Evolutionary conservation across 495 filamentous ascomycete species (phyloP).

Genomic region (Talaromyces borbonicus): DNA sequence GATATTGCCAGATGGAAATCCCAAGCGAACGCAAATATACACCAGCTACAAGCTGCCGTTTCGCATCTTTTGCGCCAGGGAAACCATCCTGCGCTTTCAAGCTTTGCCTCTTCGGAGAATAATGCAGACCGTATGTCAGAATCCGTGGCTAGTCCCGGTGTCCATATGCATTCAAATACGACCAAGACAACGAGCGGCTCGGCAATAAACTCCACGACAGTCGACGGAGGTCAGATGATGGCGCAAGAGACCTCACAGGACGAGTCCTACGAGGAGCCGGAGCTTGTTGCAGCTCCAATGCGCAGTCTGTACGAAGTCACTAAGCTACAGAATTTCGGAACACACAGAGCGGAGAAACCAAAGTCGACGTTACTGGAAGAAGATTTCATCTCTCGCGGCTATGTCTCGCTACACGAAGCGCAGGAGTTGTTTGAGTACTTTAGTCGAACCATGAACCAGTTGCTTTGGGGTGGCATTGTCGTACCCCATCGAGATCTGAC

Average conservation of each 20-base stretch:
- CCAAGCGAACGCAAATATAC: conserved; percentile 29
- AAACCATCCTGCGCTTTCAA: conserved; percentile 31
- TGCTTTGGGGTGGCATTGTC: conserved; percentile 48
- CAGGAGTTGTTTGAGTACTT: conserved; percentile 43
- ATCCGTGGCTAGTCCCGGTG: conserved; percentile 16
- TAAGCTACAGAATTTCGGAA: conserved; percentile 43
- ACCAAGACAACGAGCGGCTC: conserved; percentile 25
- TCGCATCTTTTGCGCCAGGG: conserved; percentile 32
- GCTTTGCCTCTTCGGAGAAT: conserved; percentile 22
- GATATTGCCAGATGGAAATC: conserved; percentile 31
- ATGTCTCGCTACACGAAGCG: conserved; percentile 39
- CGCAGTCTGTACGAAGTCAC: conserved; percentile 52
- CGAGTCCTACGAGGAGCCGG: conserved; percentile 35
- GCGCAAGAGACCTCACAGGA: conserved; percentile 46
- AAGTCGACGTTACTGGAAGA: conserved; percentile 38
- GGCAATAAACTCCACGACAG: neutral
- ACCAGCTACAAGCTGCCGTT: conserved; percentile 35
- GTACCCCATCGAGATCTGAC: conserved; percentile 40
- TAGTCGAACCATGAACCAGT: conserved; percentile 43
- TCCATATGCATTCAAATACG: conserved; percentile 19
- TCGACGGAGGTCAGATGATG: conserved; percentile 14
- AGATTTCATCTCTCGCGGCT: conserved; percentile 42
- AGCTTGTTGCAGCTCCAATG: conserved; percentile 47
- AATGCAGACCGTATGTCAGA: conserved; percentile 24
- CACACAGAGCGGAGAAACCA: conserved; percentile 32